Base-by-base conservation (phyloP, 306 rosid genomes). In the Sicyos baderoa region DNA sequence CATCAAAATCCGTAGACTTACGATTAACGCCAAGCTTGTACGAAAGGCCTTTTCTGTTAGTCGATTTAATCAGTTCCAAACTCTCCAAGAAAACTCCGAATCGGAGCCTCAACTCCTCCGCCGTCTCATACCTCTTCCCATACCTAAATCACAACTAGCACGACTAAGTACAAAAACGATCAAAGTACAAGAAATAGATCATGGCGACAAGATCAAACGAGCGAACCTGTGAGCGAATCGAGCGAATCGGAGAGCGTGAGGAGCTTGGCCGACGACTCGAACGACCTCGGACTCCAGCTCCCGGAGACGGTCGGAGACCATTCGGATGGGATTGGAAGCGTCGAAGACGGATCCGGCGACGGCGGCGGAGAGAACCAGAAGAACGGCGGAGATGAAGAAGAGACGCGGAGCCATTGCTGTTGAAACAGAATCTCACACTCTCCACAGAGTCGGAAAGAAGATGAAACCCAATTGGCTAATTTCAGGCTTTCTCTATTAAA, bases 1-100 rank as follows among this genome's bases (percentile, higher is more conserved):
- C 35, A 45, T 23, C 3, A 17, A 29, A 29, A 19, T 23, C 44
- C 25, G 3, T 21, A 0, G 18, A 76, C 91, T 61, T 81, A 93
- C 99, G 81, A 76, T 93, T 93, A 51, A 90, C 80, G 29, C 82
- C 96, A 62, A 90, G 97, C 13, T 60, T 85, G 74, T 88, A 90
- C 16, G 91, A 11, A 51, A 84, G 84, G 19, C 84, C 71, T 73
- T 82, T 84, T 81, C 52, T 80, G 74, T 90, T 94, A 29, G 86
- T 76, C 21, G 96, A 90, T 79, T 80, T 85, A 72, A 94, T 86
- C 37, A 86, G 40, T 68, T 80, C 74, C 73, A 80, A 73, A 71
- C 83, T 94, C 40, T 90, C 91, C 0, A 83, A 70, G 82, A 90
- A 94, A 67, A 86, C 82, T 79, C 72, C 80, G 59, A 80, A 90